Evolutionary conservation across 495 filamentous ascomycete genomes (phyloP).

Genomic region (Aspergillus ostianus): DNA sequence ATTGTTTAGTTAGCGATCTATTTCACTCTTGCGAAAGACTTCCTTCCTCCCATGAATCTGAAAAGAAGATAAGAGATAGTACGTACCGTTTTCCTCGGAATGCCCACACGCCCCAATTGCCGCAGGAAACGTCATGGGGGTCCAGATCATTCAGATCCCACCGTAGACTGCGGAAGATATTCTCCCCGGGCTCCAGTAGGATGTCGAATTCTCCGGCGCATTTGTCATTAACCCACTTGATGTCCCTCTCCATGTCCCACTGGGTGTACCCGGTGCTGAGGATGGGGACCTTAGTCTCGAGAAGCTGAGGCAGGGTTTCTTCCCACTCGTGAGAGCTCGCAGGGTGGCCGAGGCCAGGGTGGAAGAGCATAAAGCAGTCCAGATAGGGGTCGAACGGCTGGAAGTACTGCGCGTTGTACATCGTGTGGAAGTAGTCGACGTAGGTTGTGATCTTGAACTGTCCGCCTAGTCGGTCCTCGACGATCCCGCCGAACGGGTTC

Average conservation of each 20-base stretch:
- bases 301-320: constrained; percentile 79
- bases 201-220: constrained; percentile 88
- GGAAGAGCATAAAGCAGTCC: constrained; percentile 93
- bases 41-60: background rate
- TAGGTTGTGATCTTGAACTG: constrained; percentile 94
- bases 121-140: constrained; percentile 89
- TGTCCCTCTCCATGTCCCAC: constrained; percentile 88
- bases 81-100: constrained; percentile 95
- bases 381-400: constrained; percentile 96
- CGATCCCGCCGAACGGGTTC: constrained; percentile 90
- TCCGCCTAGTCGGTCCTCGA: constrained; percentile 81
- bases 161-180: constrained; percentile 86
- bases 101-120: constrained; percentile 95
- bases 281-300: constrained; percentile 94
- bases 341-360: constrained; percentile 92
- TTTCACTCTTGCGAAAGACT: background rate
- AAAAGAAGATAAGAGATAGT: constrained; percentile 15
- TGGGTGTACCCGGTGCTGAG: constrained; percentile 94
- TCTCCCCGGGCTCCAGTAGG: constrained; percentile 88
- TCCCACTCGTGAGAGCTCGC: constrained; percentile 91
- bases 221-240: constrained; percentile 81
- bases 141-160: constrained; percentile 98
- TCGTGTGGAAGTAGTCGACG: constrained; percentile 96
- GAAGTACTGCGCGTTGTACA: constrained; percentile 86
- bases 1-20: background rate